These are phyloP conservation scores for Coffea humblotiana DNA, from an alignment of 305 asterid genomes.

Conservation along the genomic window DNA sequence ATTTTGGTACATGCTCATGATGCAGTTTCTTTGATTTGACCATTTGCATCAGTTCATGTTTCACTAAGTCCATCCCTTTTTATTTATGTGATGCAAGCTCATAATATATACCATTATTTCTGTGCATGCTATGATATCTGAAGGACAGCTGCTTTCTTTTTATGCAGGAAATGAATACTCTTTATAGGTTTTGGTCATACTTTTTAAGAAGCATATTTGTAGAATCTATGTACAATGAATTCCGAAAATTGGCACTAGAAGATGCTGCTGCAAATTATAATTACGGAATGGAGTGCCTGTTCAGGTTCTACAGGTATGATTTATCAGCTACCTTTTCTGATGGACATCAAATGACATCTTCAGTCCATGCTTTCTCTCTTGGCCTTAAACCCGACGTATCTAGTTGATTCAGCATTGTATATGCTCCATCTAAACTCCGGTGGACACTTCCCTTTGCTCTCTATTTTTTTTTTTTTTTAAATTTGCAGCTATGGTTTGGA, in stretches of 20 bases:
- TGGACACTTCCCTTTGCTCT: conserved; percentile 8
- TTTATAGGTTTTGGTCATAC: conserved; percentile 90
- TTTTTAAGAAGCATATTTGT: conserved; percentile 67
- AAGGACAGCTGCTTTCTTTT: conserved; percentile 9
- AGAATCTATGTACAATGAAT: conserved; percentile 79
- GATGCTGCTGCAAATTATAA: conserved; percentile 82
- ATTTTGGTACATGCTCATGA: background rate
- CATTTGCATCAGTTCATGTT: background rate
- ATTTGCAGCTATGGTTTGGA: conserved; percentile 80
- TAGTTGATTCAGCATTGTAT: background rate
- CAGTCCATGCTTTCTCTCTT: background rate
- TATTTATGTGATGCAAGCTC: background rate
- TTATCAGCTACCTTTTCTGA: conserved; percentile 3
- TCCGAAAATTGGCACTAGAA: conserved; percentile 70
- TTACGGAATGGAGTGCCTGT: conserved; percentile 80
- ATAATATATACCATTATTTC: background rate
- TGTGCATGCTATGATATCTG: background rate
- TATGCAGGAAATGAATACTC: conserved; percentile 91
- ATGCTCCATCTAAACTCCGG: background rate
- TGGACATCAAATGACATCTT: background rate
- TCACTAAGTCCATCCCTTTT: background rate
- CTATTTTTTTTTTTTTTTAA: background rate
- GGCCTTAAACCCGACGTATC: background rate
- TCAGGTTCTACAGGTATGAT: conserved; percentile 80
- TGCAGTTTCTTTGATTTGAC: background rate